Evolutionary conservation across 345 rosid genomes (phyloP).

Genomic region (Passiflora organensis): DNA sequence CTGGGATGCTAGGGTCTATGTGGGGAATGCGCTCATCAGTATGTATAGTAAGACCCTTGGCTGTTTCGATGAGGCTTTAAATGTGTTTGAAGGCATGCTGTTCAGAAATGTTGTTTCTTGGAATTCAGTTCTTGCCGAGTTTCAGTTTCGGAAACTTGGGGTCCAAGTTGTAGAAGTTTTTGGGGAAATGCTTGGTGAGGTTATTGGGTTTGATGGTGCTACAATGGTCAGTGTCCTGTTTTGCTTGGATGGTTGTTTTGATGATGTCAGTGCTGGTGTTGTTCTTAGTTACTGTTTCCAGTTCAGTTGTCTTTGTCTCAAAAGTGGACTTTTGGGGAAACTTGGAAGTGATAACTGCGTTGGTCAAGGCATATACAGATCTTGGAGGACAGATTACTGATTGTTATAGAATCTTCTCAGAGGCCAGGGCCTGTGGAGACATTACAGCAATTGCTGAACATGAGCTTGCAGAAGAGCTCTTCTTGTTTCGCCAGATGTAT

Average conservation of each 20-base stretch:
- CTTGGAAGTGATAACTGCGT: conserved; percentile 62
- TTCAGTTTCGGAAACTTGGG: conserved; percentile 43
- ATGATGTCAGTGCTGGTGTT: conserved; percentile 22
- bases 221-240: conserved; percentile 64
- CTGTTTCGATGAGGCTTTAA: conserved; percentile 47
- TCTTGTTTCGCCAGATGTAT: conserved; percentile 49
- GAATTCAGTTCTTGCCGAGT: conserved; percentile 80
- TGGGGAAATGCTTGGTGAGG: conserved; percentile 41
- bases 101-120: conserved; percentile 53
- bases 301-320: conserved; percentile 51
- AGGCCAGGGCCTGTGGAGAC: conserved; percentile 38
- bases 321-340: conserved; percentile 49
- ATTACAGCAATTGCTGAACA: conserved; percentile 60
- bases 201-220: conserved; percentile 62
- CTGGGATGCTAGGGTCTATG: conserved; percentile 40
- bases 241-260: conserved; percentile 43
- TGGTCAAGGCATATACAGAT: conserved; percentile 72
- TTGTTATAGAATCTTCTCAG: conserved; percentile 60
- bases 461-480: conserved; percentile 57
- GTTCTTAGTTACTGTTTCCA: conserved; percentile 49
- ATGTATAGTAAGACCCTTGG: conserved; percentile 49
- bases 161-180: conserved; percentile 41
- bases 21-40: conserved; percentile 66
- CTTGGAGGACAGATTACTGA: conserved; percentile 45
- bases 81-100: conserved; percentile 47